Evolutionary conservation across 2,329 filamentous ascomycete genomes (phyloP).

Genomic region (Aspergillus felis): DNA sequence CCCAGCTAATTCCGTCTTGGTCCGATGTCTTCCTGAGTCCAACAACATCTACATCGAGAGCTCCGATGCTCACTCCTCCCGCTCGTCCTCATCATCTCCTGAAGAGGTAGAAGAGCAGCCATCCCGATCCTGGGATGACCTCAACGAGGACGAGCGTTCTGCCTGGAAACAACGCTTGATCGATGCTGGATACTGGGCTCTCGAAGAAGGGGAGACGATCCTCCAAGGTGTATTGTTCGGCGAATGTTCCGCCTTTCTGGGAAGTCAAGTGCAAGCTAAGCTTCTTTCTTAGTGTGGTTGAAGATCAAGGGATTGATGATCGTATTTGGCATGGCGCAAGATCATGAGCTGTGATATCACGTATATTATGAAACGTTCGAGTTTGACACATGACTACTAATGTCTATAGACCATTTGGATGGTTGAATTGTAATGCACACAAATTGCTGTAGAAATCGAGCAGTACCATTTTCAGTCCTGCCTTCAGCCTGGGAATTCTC

Average conservation of each 20-base stretch:
- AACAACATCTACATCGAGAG: not conserved
- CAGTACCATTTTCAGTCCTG: not conserved
- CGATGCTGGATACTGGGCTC: constrained; percentile 73
- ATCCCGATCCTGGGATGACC: constrained; percentile 62
- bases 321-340: not conserved
- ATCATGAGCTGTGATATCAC: not conserved
- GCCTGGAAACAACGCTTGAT: constrained; percentile 67
- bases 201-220: constrained; percentile 70
- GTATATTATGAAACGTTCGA: not conserved
- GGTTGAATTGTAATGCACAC: not conserved
- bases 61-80: not conserved
- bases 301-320: not conserved
- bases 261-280: not conserved
- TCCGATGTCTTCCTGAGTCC: not conserved
- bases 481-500: not conserved
- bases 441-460: not conserved
- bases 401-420: not conserved
- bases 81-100: constrained; percentile 1
- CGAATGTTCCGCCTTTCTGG: constrained; percentile 37
- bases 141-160: constrained; percentile 59
- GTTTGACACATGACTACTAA: not conserved
- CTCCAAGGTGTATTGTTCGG: constrained; percentile 75
- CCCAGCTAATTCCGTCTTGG: not conserved
- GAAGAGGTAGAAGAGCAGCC: constrained; percentile 8
- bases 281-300: not conserved